Percentiles rank a stretch among this genome's conserved stretches.
These are phyloP conservation scores for Rheum nobile DNA, from an alignment of 148 eudicot species.

Conservation along the genomic window DNA sequence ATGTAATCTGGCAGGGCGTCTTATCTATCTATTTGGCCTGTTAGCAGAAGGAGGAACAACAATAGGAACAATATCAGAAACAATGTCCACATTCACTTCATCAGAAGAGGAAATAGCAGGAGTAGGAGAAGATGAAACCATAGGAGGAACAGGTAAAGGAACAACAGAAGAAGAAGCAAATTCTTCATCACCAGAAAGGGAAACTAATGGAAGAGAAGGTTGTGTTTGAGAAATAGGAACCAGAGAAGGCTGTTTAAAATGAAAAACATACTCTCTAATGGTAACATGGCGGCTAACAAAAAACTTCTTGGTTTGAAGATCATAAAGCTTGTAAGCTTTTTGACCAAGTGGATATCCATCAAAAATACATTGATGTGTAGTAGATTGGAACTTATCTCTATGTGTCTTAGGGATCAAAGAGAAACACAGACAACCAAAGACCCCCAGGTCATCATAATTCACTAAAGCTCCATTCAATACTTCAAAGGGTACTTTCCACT, in stretches of 20 bases:
- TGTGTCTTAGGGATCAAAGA: neutral
- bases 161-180: no score
- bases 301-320: neutral
- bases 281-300: neutral
- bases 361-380: neutral
- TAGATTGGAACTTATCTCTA: neutral
- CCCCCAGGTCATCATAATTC: neutral
- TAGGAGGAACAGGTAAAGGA: no score
- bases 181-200: no score
- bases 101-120: no score
- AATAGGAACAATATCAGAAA: no score
- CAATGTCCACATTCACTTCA: no score
- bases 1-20: no score
- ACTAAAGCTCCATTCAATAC: accelerated
- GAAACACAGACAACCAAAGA: neutral
- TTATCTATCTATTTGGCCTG: no score
- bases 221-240: no score
- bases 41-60: no score
- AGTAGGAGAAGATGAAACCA: no score
- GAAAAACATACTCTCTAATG: neutral
- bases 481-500: neutral
- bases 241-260: neutral
- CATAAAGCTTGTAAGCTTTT: neutral
- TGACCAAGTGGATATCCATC: neutral
- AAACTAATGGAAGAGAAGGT: no score